These are phyloP conservation scores for Dentipellis sp. DNA, from an alignment of 768 basidiomycete genomes.

Conservation along the genomic window DNA sequence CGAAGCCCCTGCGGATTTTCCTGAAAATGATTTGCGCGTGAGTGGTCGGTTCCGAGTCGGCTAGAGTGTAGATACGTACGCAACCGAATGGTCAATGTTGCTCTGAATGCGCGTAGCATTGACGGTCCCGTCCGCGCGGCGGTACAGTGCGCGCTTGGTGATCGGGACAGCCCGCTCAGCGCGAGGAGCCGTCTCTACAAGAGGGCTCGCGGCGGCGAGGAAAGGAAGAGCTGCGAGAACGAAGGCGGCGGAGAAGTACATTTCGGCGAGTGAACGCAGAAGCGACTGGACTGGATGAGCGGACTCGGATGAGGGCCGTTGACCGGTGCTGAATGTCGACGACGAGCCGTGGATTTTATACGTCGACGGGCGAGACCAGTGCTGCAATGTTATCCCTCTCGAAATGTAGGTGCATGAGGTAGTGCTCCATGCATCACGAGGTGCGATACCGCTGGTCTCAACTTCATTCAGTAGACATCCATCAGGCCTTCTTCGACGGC, in stretches of 20 bases:
- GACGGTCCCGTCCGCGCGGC: not conserved
- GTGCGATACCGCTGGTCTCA: too few species aligned
- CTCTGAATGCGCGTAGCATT: not conserved
- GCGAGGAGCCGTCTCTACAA: not conserved
- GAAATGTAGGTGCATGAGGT: too few species aligned
- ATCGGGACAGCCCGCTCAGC: constrained; percentile 2
- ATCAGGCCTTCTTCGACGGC: too few species aligned
- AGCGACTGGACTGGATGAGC: not conserved
- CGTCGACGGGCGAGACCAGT: not conserved
- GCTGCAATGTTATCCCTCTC: too few species aligned
- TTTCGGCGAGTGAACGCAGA: not conserved
- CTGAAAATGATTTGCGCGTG: not conserved
- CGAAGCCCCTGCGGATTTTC: constrained; percentile 7
- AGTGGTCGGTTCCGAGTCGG: too few species aligned
- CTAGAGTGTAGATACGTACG: not conserved
- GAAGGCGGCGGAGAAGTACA: not conserved
- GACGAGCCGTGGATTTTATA: not conserved
- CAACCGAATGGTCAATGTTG: not conserved
- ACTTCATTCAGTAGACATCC: too few species aligned
- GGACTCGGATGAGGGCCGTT: not conserved
- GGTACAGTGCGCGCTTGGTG: not conserved
- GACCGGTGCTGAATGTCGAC: not conserved
- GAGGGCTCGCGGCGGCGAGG: not conserved
- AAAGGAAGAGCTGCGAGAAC: constrained; percentile 18
- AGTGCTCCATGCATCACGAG: too few species aligned